Base-by-base conservation (phyloP, 177 flowering plant species). In the Vitis hybrid region DNA sequence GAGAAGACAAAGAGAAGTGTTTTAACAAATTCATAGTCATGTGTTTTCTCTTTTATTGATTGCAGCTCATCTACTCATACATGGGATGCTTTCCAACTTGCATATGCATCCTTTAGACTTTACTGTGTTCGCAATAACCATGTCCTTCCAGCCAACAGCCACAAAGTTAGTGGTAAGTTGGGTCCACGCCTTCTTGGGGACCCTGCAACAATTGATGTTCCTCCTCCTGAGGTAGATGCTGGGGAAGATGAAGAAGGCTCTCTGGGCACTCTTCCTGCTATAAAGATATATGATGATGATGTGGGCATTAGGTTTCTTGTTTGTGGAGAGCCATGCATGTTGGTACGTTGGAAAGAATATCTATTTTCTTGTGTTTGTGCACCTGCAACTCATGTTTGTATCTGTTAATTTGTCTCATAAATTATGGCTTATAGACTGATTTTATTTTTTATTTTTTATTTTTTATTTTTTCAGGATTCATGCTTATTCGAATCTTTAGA, bases 61-160 rank as follows among this genome's bases (percentile, higher is more conserved):
- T 79, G 80, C 87, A 96, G 99, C 80, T 89, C 99, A 3, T 81
- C 84, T 29, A 80, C 90, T 72, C 98, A 96, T 83, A 80, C 89
- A 63, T 96, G 99, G 97, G 99, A 96, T 82, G 92, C 92, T n/a
- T 96, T 96, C 79, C 98, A 88, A 71, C 90, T 96, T 73, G 99
- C 98, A 11, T 79, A 82, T 67, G 97, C 99, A 62, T 93, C 98
- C 61, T 92, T 85, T 72, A 83, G 91, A 77, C 83, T 96, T 11
- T 88, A 89, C 74, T 93, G 94, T 76, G 74, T 82, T 10, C 76
- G 82, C 50, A 92, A 86, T 82, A 81, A 80, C 71, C 71, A 59
- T 57, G 84, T 71, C 57, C 72, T 77, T 59, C 80, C 85, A 73
- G 58, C 81, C 51, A 79, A 74, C 50, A 74, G 75, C 69, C 81